Base-by-base conservation (phyloP, 2,329 filamentous ascomycete genomes). In the Fusarium virguliforme region DNA sequence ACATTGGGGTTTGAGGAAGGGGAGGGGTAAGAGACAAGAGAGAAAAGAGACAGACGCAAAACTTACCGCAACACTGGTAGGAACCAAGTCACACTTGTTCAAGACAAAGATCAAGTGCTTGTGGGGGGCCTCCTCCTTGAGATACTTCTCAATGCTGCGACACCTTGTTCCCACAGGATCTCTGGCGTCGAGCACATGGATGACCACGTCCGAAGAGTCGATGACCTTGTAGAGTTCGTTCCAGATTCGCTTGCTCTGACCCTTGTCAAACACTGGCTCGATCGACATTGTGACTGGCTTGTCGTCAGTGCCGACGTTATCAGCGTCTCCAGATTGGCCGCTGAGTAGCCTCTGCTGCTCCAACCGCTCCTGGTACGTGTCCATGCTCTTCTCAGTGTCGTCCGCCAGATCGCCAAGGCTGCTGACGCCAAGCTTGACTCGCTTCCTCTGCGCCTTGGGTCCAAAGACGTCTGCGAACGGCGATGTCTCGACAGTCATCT, bases 161-260 rank as follows among this genome's bases (percentile, higher is more conserved):
- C 96, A 99, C 61, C 96, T 88, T 15, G 96, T 98, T 35, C 96
- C 96, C 10, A 95, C 83, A 4, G 94, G 95, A 81, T 97, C 94
- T 82, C 94, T 88, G 41, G 95, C 94, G 81, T 98, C 95, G 1
- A 97, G 84, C 13, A 97, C 93, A 77, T 98, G 96, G n/a, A 99
- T 92, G 50, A 99, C 90, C 37, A 99, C 95, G 81, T 99, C 96
- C 9, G 93, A 96, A 4, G 94, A 97, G 82, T 98, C 95, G 68
- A 98, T 96, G 76, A 96, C 94, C 83, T 97, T 97, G 86, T 96
- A 91, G 8, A 98, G 84, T 80, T 99, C 95, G 83, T 98, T 98
- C 95, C 94, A 97, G 74, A 97, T 97, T 73, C 96, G 89, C 83
- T 97, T 97, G 78, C 92, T 95, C 81, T 97, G 95, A 18, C 96